Evolutionary conservation across 768 basidiomycete genomes (phyloP).

Genomic region (Pleurotus tuber-regium): DNA sequence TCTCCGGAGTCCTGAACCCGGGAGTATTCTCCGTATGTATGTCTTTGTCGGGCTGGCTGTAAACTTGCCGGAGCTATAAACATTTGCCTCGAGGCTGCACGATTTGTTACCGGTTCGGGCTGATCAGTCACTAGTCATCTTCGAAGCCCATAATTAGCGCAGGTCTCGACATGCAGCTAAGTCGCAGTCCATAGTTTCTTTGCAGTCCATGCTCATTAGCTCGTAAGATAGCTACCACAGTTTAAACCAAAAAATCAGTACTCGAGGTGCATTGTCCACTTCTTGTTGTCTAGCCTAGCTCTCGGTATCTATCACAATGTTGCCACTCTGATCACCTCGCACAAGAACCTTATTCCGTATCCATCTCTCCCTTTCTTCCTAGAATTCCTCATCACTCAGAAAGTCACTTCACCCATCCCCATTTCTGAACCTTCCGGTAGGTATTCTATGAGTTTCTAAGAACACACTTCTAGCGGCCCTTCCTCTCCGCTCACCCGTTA

Average conservation of each 20-base stretch:
- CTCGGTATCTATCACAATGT: neutral
- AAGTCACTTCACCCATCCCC: too few species aligned
- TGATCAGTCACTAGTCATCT: neutral
- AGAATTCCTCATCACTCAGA: neutral
- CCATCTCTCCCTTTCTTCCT: neutral
- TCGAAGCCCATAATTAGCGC: too few species aligned
- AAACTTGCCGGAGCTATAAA: slow-evolving; percentile 2
- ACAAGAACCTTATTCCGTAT: neutral
- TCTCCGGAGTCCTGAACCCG: too few species aligned
- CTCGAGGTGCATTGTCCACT: neutral
- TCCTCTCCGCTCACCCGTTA: neutral
- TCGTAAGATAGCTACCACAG: too few species aligned
- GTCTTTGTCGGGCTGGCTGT: neutral
- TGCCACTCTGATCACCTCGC: neutral
- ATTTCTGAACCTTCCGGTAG: too few species aligned
- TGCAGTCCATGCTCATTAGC: too few species aligned
- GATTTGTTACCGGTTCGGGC: neutral
- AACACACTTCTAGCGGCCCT: neutral
- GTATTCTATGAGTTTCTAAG: neutral
- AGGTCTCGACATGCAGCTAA: too few species aligned
- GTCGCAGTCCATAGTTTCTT: too few species aligned
- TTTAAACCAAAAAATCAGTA: too few species aligned
- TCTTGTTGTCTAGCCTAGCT: neutral
- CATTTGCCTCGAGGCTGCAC: slow-evolving; percentile 6
- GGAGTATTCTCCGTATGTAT: slow-evolving; percentile 4